Base-by-base conservation (phyloP, 352 stramenopile genomes). In the Phytophthora hibernalis region DNA sequence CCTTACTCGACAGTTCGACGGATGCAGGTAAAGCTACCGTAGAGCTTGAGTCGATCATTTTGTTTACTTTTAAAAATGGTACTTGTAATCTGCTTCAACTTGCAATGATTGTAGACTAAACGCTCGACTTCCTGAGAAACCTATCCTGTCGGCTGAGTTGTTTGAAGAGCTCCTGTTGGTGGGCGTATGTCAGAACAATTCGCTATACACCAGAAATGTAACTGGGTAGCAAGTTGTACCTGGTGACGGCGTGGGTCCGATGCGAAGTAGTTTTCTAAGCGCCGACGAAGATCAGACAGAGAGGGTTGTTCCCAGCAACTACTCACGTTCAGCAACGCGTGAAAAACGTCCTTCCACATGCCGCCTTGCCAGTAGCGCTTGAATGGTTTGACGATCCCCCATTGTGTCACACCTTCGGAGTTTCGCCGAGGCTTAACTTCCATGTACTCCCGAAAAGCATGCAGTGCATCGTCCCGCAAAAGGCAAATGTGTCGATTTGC, bases 381-480 rank as follows among this genome's bases (percentile, higher is more conserved):
- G 61, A 93, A 90, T 33, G 68, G 54, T 33, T 72, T 81, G 20
- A 72, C 72, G 49, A 87, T 83, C 7, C 44, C 61, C 83, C 83
- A 96, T 16, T 57, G 50, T 26, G 35, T 30, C 8, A 22, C 31
- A 15, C 74, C 77, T 7, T 75, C 68, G 11, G 68, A 48, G 33
- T 63, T 58, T 20, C 71, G 64, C 2, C 60, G 52, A 30, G 68
- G 67, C 8, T 74, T 70, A 13, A 94, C 70, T 60, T 95, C 74
- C 83, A 96, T 95, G 68, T 95, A 96, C 10, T 89, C 75, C 87
- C 87, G 38, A 93, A 95, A 2, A 96, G 76, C 78, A 96, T 83
- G 63, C 87, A 95, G 51, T 96, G 80, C 8, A 85, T 61, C 2
- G 85, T 95, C 6, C 71, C 85, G 33, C 80, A 87, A 31, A 96